These are phyloP conservation scores for Opeltia flavorubescens DNA, from an alignment of 495 filamentous ascomycete genomes.

Conservation along the genomic window DNA sequence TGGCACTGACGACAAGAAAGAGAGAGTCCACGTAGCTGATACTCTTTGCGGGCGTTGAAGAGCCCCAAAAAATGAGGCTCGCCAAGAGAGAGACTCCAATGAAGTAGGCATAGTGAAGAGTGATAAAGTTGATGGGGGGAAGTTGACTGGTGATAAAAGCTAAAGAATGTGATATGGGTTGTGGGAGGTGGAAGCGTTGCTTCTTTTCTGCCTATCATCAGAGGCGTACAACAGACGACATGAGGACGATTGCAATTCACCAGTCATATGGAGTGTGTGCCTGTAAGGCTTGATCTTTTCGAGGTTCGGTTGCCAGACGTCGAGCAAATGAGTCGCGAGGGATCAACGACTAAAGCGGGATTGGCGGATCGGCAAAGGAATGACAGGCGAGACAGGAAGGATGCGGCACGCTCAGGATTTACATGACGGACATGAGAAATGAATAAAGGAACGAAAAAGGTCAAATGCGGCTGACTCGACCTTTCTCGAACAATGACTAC, in stretches of 20 bases:
- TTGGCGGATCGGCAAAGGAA: background rate
- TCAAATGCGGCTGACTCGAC: too few species aligned
- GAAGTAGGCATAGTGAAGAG: constrained; percentile 68
- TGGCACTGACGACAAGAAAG: constrained; percentile 65
- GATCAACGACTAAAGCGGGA: too few species aligned
- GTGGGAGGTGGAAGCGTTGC: background rate
- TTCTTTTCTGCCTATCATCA: background rate
- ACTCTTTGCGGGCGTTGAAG: constrained; percentile 43
- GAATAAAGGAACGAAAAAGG: too few species aligned
- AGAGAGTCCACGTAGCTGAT: constrained; percentile 63
- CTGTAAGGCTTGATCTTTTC: too few species aligned
- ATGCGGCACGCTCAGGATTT: background rate
- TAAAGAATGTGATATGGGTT: constrained; percentile 5
- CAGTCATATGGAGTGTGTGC: background rate
- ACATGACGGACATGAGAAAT: background rate
- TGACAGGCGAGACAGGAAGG: background rate
- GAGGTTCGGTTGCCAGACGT: too few species aligned
- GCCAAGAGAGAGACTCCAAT: constrained; percentile 46
- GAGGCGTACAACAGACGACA: background rate
- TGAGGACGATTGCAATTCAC: background rate
- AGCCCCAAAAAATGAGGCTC: constrained; percentile 61
- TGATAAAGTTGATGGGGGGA: constrained; percentile 62
- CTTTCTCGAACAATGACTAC: too few species aligned
- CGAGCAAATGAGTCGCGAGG: too few species aligned
- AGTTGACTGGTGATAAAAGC: constrained; percentile 15